Conservation (phyloP, 2,329 filamentous ascomycete species). For the Aspergillus sp. region DNA sequence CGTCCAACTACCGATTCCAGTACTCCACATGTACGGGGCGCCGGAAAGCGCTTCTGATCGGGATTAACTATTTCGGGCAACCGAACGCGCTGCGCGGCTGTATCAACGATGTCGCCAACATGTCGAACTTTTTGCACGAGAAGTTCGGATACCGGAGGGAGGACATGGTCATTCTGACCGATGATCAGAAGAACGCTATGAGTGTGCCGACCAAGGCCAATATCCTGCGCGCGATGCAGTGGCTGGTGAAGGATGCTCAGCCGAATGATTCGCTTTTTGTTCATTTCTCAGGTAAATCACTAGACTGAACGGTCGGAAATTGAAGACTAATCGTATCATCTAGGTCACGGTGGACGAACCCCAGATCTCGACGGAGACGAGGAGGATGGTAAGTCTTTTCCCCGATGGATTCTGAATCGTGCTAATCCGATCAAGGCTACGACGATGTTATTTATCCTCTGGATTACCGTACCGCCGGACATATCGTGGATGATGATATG, state of each 20-base stretch:
- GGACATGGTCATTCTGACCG: slow-evolving; percentile 95
- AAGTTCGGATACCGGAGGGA: slow-evolving; percentile 88
- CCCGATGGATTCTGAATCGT: background rate
- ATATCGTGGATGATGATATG: slow-evolving; percentile 78
- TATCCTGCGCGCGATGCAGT: slow-evolving; percentile 93
- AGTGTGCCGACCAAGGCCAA: slow-evolving; percentile 94
- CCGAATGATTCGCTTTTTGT: slow-evolving; percentile 95
- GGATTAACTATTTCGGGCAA: slow-evolving; percentile 95
- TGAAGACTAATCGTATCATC: background rate
- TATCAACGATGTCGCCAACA: slow-evolving; percentile 97
- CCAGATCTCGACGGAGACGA: slow-evolving; percentile 73
- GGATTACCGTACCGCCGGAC: slow-evolving; percentile 66
- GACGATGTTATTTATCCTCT: slow-evolving; percentile 79
- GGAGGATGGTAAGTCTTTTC: slow-evolving; percentile 55
- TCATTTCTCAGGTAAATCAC: slow-evolving; percentile 77
- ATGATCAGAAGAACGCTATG: slow-evolving; percentile 96
- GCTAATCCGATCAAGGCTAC: slow-evolving; percentile 34
- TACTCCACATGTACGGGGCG: slow-evolving; percentile 89
- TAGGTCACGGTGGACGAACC: slow-evolving; percentile 73
- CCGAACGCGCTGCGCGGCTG: slow-evolving; percentile 84
- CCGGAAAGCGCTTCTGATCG: slow-evolving; percentile 84
- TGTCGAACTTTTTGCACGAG: slow-evolving; percentile 83
- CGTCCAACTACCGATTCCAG: slow-evolving; percentile 78
- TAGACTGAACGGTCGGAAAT: background rate
- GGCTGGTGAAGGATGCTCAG: slow-evolving; percentile 91